phyloP scores from a whole-genome alignment of 2,329 filamentous ascomycete genomes.

The Fusarium guadeloupense region DNA sequence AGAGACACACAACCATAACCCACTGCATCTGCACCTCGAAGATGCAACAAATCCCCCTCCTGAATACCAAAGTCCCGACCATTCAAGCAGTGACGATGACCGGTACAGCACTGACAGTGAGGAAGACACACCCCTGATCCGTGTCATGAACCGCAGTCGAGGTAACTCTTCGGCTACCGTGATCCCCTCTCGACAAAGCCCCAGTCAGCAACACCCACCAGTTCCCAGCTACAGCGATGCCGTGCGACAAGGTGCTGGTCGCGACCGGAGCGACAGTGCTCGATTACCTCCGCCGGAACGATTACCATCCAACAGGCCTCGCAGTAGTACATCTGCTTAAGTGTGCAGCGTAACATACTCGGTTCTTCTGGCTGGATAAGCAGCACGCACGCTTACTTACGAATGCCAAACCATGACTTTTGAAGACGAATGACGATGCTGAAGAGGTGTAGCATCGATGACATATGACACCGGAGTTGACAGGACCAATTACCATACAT shows the following conservation, averaged over 20 bases:
- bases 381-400: not conserved
- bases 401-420: constrained; percentile 8
- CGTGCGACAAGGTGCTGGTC: constrained; percentile 60
- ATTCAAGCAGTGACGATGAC: constrained; percentile 67
- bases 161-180: constrained; percentile 59
- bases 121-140: constrained; percentile 63
- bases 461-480: constrained; percentile 39
- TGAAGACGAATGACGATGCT: constrained; percentile 19
- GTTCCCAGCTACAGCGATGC: constrained; percentile 87
- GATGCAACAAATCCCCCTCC: constrained; percentile 72
- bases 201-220: constrained; percentile 60
- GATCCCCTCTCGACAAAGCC: constrained; percentile 36
- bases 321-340: constrained; percentile 34
- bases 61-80: constrained; percentile 73
- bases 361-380: not conserved
- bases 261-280: constrained; percentile 39
- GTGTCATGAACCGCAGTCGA: constrained; percentile 60
- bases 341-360: not conserved
- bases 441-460: constrained; percentile 22
- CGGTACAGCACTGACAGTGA: constrained; percentile 68
- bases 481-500: constrained; percentile 30
- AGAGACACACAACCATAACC: constrained; percentile 50
- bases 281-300: constrained; percentile 32
- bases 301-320: constrained; percentile 25
- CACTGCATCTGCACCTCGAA: constrained; percentile 55